Conservation (phyloP, 2,329 filamentous ascomycete genomes). For the Fusarium camptoceras region DNA sequence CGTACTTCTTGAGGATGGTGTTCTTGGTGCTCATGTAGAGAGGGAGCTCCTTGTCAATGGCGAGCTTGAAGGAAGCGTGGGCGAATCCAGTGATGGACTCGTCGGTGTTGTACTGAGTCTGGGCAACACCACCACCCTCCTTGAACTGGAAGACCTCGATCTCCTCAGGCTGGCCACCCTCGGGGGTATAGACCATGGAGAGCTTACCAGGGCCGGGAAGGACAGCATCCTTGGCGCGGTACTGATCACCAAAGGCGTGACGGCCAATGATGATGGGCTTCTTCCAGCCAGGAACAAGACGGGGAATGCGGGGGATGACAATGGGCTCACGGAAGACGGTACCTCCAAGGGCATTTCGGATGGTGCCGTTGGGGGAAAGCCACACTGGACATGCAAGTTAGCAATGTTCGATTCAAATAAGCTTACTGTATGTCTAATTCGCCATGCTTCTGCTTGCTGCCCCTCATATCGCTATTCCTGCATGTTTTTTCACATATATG, state of each 20-base stretch:
- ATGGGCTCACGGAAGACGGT: slow-evolving; percentile 99
- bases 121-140: slow-evolving; percentile 85
- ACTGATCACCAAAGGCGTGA: slow-evolving; percentile 98
- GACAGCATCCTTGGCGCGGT: slow-evolving; percentile 93
- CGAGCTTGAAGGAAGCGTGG: slow-evolving; percentile 96
- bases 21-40: slow-evolving; percentile 99
- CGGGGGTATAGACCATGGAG: slow-evolving; percentile 93
- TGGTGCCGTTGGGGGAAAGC: slow-evolving; percentile 96
- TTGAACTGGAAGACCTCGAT: slow-evolving; percentile 94
- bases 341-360: slow-evolving; percentile 81
- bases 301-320: slow-evolving; percentile 91
- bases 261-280: slow-evolving; percentile 99
- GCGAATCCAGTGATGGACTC: slow-evolving; percentile 96
- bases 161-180: slow-evolving; percentile 81
- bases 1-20: slow-evolving; percentile 99
- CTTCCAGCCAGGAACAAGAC: slow-evolving; percentile 96
- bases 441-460: slow-evolving; percentile 15
- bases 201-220: slow-evolving; percentile 86
- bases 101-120: slow-evolving; percentile 98
- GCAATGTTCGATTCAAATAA: slow-evolving; percentile 27
- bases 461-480: slow-evolving; percentile 20
- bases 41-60: slow-evolving; percentile 86
- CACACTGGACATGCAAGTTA: slow-evolving; percentile 74
- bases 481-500: slow-evolving; percentile 42
- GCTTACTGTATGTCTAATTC: slow-evolving; percentile 27